Conservation (phyloP, 148 eudicot genomes). For the Pharnaceum exiguum region DNA sequence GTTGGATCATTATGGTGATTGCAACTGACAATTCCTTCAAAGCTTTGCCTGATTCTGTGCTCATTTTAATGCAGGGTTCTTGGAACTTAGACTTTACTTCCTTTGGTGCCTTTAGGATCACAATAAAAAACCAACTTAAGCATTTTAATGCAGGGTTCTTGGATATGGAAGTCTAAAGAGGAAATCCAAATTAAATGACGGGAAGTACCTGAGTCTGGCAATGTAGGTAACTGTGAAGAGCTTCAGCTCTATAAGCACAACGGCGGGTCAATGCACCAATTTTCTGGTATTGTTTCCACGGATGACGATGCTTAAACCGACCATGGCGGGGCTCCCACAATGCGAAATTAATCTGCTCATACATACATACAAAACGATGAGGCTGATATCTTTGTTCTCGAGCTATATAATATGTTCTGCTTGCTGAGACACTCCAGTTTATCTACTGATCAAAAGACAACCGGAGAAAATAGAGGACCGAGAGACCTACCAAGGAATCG, state of each 20-base stretch:
- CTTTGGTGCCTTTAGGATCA: conserved; percentile 27
- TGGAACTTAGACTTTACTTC: conserved; percentile 37
- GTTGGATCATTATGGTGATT: conserved; percentile 36
- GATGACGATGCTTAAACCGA: conserved; percentile 44
- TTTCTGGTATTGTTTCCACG: conserved; percentile 69
- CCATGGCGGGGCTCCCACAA: conserved; percentile 74
- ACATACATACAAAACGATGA: not conserved
- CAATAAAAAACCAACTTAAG: not conserved
- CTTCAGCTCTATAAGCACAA: conserved; percentile 49
- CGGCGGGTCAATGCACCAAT: conserved; percentile 36
- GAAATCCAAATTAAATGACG: not conserved
- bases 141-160: too few relatives aligned
- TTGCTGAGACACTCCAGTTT: not conserved
- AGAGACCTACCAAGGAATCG: conserved; percentile 49
- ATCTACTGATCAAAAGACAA: not conserved
- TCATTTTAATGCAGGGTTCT: conserved; percentile 49
- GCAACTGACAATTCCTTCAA: conserved; percentile 41
- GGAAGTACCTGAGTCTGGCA: conserved; percentile 29
- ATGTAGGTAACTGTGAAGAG: conserved; percentile 38
- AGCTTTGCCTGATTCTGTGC: conserved; percentile 42
- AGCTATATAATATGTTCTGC: too few relatives aligned
- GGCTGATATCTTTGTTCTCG: too few relatives aligned
- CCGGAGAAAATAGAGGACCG: not conserved
- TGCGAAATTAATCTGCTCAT: conserved; percentile 42
- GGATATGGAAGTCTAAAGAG: too few relatives aligned